These are phyloP conservation scores for Lipomyces kockii DNA, from an alignment of 805 yeast genomes.

Conservation along the genomic window DNA sequence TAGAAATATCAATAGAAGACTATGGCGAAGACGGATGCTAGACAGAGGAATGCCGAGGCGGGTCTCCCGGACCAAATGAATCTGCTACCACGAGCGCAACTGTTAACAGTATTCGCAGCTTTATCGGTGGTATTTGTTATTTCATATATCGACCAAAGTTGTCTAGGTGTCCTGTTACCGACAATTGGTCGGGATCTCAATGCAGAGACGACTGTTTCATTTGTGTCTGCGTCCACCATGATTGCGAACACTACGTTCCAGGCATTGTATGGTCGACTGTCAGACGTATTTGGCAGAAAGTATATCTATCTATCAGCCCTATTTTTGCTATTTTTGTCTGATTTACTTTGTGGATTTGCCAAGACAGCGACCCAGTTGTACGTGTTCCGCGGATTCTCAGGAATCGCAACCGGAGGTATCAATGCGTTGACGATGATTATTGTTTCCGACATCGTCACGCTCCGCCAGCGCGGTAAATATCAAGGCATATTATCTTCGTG, in stretches of 20 bases:
- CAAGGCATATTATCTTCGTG: slow-evolving; percentile 41
- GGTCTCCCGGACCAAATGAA: slow-evolving; percentile 27
- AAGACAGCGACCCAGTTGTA: slow-evolving; percentile 60
- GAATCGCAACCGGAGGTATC: slow-evolving; percentile 73
- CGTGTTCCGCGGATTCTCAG: slow-evolving; percentile 72
- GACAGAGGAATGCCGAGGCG: slow-evolving; percentile 9
- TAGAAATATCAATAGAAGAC: not conserved
- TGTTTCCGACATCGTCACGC: slow-evolving; percentile 59
- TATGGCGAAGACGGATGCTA: not conserved
- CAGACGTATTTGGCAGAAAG: slow-evolving; percentile 59
- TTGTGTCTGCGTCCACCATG: slow-evolving; percentile 77
- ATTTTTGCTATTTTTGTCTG: slow-evolving; percentile 53
- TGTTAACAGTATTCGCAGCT: slow-evolving; percentile 22
- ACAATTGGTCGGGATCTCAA: slow-evolving; percentile 65
- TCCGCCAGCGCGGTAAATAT: slow-evolving; percentile 44
- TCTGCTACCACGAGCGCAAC: slow-evolving; percentile 17
- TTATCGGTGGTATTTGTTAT: slow-evolving; percentile 51
- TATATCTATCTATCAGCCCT: slow-evolving; percentile 51
- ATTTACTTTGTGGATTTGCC: slow-evolving; percentile 54
- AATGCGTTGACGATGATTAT: slow-evolving; percentile 62
- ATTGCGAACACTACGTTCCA: slow-evolving; percentile 75
- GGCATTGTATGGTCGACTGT: slow-evolving; percentile 71
- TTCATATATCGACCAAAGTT: slow-evolving; percentile 62
- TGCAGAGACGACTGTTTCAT: slow-evolving; percentile 56
- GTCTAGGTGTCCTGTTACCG: slow-evolving; percentile 62